Evolutionary conservation across 2,329 filamentous ascomycete genomes (phyloP).

Genomic region (Aspergillus flavus): DNA sequence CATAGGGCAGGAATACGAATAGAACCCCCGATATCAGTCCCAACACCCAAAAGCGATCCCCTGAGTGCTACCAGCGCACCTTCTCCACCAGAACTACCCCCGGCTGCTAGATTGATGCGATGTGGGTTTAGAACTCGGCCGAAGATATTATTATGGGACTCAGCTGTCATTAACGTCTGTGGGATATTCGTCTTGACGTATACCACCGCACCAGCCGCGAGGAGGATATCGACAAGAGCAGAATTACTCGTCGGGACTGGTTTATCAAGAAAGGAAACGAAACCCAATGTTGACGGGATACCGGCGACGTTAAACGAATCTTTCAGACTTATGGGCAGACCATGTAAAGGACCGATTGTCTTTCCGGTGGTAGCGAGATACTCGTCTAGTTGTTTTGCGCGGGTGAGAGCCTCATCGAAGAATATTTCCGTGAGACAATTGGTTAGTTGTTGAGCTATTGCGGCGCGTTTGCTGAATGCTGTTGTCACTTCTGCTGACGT

Average conservation of each 20-base stretch:
- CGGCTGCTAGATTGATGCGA: conserved; percentile 61
- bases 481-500: neutral
- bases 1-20: conserved; percentile 51
- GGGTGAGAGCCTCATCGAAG: conserved; percentile 52
- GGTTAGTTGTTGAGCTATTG: neutral
- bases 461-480: neutral
- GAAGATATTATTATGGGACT: conserved; percentile 57
- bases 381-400: conserved; percentile 52
- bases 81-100: conserved; percentile 69
- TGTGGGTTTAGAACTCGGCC: conserved; percentile 66
- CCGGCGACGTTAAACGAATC: conserved; percentile 52
- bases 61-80: conserved; percentile 61
- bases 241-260: conserved; percentile 55
- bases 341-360: conserved; percentile 62
- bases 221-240: conserved; percentile 58
- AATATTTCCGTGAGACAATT: conserved; percentile 57
- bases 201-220: conserved; percentile 62
- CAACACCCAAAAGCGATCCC: conserved; percentile 61
- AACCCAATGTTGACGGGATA: conserved; percentile 57
- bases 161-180: conserved; percentile 54
- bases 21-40: conserved; percentile 60
- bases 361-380: conserved; percentile 43
- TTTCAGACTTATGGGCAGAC: conserved; percentile 60
- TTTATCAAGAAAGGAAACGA: conserved; percentile 62
- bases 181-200: conserved; percentile 72